Evolutionary conservation across 495 filamentous ascomycete genomes (phyloP).

Genomic region (Aspergillus asperescens): DNA sequence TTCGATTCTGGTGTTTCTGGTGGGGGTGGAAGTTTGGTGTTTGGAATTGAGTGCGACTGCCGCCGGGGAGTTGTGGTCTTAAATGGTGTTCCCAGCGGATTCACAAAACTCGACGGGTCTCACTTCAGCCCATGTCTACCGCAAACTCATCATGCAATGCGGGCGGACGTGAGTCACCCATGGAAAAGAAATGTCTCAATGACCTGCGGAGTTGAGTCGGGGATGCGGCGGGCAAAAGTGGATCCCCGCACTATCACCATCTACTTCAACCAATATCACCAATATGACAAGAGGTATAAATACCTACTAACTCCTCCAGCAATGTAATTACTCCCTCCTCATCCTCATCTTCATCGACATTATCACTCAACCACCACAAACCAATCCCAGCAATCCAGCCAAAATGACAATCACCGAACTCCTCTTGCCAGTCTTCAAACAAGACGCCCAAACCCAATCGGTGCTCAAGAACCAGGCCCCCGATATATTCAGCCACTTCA

Average conservation of each 20-base stretch:
- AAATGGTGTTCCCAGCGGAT: neutral
- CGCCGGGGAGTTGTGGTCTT: too few species aligned
- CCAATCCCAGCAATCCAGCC: neutral
- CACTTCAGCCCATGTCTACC: neutral
- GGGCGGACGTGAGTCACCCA: too few species aligned
- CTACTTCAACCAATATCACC: neutral
- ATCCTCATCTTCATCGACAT: too few species aligned
- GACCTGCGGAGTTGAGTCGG: neutral
- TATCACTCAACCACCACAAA: neutral
- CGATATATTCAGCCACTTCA: neutral
- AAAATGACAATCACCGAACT: neutral
- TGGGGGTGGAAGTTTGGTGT: too few species aligned
- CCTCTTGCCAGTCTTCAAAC: neutral
- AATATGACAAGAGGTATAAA: too few species aligned
- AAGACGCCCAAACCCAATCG: neutral
- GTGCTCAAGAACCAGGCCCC: neutral
- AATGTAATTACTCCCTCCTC: neutral
- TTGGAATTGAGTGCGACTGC: too few species aligned
- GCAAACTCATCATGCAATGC: neutral
- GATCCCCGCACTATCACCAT: neutral
- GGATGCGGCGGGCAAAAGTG: slow-evolving; percentile 2
- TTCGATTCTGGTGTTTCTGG: slow-evolving; percentile 16
- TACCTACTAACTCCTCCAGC: too few species aligned
- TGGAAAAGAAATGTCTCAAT: neutral
- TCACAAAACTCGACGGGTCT: too few species aligned